phyloP scores from a whole-genome alignment of 2,329 filamentous ascomycete genomes.

The Fusarium subglutinans region DNA sequence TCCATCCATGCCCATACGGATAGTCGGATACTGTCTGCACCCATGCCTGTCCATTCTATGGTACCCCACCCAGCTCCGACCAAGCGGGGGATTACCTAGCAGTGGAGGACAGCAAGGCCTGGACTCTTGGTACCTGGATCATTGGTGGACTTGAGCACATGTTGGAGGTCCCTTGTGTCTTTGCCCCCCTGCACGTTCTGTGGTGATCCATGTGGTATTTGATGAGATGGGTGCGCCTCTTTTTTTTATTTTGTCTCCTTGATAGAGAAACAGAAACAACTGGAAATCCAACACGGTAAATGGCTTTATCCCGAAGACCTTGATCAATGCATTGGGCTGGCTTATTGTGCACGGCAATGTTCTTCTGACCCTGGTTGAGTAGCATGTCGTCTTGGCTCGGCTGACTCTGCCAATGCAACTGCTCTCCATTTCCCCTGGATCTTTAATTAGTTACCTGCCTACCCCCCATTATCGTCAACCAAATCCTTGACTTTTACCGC shows the following conservation, averaged over 20 bases:
- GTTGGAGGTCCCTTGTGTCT: conserved; percentile 32
- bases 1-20: neutral
- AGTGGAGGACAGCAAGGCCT: conserved; percentile 6
- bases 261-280: neutral
- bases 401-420: neutral
- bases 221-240: conserved; percentile 7
- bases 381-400: neutral
- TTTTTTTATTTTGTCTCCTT: neutral
- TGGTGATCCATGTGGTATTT: conserved; percentile 20
- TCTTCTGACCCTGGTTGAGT: neutral
- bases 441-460: conserved; percentile 24
- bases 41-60: neutral
- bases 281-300: neutral
- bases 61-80: conserved; percentile 24
- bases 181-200: neutral
- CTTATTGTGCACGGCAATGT: neutral
- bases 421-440: neutral
- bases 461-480: conserved; percentile 6
- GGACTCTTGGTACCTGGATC: conserved; percentile 32
- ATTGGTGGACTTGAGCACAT: conserved; percentile 35
- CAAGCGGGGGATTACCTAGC: conserved; percentile 22
- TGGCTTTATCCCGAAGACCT: neutral
- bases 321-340: neutral
- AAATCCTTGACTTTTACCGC: conserved; percentile 14
- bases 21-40: neutral